phyloP scores from a whole-genome alignment of 1,284 basidiomycete species.

The Trametes hirsuta region DNA sequence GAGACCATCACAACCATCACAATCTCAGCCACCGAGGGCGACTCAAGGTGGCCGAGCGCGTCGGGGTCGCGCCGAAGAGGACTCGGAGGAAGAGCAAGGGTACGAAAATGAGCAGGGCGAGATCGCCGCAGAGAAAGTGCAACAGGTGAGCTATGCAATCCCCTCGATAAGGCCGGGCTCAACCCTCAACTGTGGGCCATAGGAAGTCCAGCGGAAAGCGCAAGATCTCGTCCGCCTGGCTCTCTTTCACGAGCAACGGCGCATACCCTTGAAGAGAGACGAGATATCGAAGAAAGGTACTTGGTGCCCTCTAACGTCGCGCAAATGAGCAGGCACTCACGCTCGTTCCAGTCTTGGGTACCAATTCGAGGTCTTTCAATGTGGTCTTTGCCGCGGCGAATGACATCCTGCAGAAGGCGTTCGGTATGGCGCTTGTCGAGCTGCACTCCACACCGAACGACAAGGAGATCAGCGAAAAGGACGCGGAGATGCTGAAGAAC shows the following conservation, averaged over 20 bases:
- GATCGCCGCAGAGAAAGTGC: conserved; percentile 6
- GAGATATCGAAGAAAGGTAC: conserved; percentile 80
- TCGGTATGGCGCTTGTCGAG: conserved; percentile 79
- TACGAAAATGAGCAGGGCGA: conserved; percentile 5
- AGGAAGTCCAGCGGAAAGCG: conserved; percentile 64
- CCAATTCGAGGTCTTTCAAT: conserved; percentile 59
- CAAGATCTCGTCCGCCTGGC: conserved; percentile 72
- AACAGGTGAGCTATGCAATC: neutral
- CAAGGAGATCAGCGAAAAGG: conserved; percentile 38
- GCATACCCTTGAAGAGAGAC: conserved; percentile 63
- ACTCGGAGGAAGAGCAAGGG: conserved; percentile 26
- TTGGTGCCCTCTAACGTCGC: conserved; percentile 3
- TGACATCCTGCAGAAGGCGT: conserved; percentile 55
- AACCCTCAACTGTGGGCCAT: neutral
- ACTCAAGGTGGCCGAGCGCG: conserved; percentile 16
- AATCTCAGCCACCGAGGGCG: conserved; percentile 34
- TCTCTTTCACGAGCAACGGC: conserved; percentile 69
- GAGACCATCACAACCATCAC: conserved; percentile 36
- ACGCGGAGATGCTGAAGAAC: conserved; percentile 49
- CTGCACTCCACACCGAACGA: conserved; percentile 63
- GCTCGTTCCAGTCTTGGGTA: conserved; percentile 56
- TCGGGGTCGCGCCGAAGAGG: conserved; percentile 21
- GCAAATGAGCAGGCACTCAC: neutral
- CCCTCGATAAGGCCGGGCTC: neutral
- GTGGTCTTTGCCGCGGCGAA: conserved; percentile 63